Percentiles rank a stretch among this genome's conserved stretches.
These are phyloP conservation scores for Macadamia integrifolia DNA, from an alignment of 164 flowering plant genomes.

Conservation along the genomic window DNA sequence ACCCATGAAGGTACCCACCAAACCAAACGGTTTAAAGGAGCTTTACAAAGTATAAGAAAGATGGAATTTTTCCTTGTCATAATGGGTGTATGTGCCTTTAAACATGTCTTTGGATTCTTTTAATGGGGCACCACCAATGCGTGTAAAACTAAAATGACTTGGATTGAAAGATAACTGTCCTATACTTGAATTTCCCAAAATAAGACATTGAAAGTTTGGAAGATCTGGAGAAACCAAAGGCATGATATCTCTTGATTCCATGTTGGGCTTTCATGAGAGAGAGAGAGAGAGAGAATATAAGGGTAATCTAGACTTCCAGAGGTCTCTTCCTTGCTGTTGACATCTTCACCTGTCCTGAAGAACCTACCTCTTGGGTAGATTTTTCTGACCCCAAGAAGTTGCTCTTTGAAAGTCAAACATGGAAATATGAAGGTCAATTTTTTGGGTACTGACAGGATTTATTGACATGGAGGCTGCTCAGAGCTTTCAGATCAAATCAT, in stretches of 20 bases:
- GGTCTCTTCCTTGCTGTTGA: conserved; percentile 11
- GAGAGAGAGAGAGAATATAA: too few species aligned
- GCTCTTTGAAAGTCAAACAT: conserved; percentile 16
- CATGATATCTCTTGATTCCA: conserved; percentile 23
- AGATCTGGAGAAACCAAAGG: background rate
- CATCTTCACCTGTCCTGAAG: conserved; percentile 10
- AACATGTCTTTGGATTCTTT: conserved; percentile 28
- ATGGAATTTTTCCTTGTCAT: conserved; percentile 32
- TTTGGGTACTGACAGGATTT: conserved; percentile 3
- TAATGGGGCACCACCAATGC: conserved; percentile 16
- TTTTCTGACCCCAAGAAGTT: too few species aligned
- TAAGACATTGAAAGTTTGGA: too few species aligned
- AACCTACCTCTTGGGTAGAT: conserved; percentile 5
- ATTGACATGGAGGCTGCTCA: background rate
- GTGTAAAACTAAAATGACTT: conserved; percentile 2
- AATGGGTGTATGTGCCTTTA: conserved; percentile 27
- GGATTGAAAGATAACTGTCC: too few species aligned
- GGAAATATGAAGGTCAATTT: conserved; percentile 1
- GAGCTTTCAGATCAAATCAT: background rate
- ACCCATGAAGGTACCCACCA: conserved; percentile 27
- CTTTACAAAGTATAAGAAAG: conserved; percentile 10
- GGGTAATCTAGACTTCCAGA: too few species aligned
- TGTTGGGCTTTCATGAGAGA: conserved; percentile 13
- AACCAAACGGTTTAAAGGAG: conserved; percentile 21
- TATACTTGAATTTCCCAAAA: too few species aligned